phyloP scores from a whole-genome alignment of 2,329 filamentous ascomycete genomes.

The Cladosporium phlei region DNA sequence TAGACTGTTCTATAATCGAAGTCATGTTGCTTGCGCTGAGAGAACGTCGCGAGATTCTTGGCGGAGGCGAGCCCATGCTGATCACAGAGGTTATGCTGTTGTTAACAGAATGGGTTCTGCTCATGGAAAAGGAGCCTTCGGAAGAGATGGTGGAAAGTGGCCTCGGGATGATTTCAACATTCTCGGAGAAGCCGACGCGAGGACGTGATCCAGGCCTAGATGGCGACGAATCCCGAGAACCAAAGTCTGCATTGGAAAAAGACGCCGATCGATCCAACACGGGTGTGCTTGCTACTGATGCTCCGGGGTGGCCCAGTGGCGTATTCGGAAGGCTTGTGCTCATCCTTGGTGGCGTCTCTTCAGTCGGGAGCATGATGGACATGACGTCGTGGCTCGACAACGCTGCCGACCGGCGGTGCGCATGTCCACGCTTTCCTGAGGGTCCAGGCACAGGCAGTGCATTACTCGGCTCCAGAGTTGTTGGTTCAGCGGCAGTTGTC shows the following conservation, averaged over 20 bases:
- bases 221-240: conserved; percentile 26
- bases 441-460: conserved; percentile 39
- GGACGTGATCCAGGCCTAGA: conserved; percentile 48
- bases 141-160: conserved; percentile 80
- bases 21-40: conserved; percentile 8
- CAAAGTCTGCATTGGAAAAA: not conserved
- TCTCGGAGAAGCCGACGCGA: conserved; percentile 78
- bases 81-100: conserved; percentile 76
- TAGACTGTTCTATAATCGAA: conserved; percentile 7
- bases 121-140: conserved; percentile 66
- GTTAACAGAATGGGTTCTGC: conserved; percentile 67
- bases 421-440: conserved; percentile 55
- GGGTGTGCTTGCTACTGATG: not conserved
- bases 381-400: conserved; percentile 81
- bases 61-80: conserved; percentile 47
- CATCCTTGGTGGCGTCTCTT: conserved; percentile 23
- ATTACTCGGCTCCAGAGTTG: conserved; percentile 44
- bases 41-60: conserved; percentile 1
- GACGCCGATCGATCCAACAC: not conserved
- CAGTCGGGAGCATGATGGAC: conserved; percentile 54
- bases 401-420: conserved; percentile 73
- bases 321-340: conserved; percentile 33
- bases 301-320: conserved; percentile 19
- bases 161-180: conserved; percentile 74
- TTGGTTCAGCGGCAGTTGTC: conserved; percentile 54